Conservation (phyloP, 257 asterid genomes). For the Handroanthus guayacan region DNA sequence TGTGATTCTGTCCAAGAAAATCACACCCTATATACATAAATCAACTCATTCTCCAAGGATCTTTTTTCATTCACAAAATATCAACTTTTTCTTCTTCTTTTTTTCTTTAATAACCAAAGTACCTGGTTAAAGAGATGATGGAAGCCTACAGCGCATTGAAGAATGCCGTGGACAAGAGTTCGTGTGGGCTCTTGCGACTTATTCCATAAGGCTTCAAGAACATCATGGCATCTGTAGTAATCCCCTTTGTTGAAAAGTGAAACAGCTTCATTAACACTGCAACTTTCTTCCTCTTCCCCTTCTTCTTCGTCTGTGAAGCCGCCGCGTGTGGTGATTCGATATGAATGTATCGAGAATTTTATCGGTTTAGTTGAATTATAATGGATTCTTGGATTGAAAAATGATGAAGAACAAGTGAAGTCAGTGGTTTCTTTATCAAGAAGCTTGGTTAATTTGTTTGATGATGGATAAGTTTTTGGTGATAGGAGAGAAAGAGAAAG, state of each 20-base stretch:
- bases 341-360: slow-evolving; percentile 40
- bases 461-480: slow-evolving; percentile 35
- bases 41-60: not conserved
- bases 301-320: slow-evolving; percentile 55
- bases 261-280: slow-evolving; percentile 72
- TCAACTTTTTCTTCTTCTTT: no score
- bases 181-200: slow-evolving; percentile 66
- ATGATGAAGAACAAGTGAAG: slow-evolving; percentile 14
- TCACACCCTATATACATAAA: not conserved
- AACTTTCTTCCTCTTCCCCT: slow-evolving; percentile 42
- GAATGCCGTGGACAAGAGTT: slow-evolving; percentile 71
- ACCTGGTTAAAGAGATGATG: slow-evolving; percentile 91
- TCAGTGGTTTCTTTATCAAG: not conserved
- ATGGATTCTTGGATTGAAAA: slow-evolving; percentile 30
- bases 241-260: slow-evolving; percentile 70
- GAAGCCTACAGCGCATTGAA: slow-evolving; percentile 86
- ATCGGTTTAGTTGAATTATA: not conserved
- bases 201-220: slow-evolving; percentile 78
- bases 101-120: no score
- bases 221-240: slow-evolving; percentile 84
- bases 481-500: slow-evolving; percentile 42
- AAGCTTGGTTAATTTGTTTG: slow-evolving; percentile 31
- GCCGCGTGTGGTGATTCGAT: slow-evolving; percentile 61
- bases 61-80: not conserved
- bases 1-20: slow-evolving; percentile 64